Percentiles rank a stretch among this genome's conserved stretches.
Evolutionary conservation across 73 alveolate genomes (phyloP).

Genomic region (Tetrahymena thermophila): DNA sequence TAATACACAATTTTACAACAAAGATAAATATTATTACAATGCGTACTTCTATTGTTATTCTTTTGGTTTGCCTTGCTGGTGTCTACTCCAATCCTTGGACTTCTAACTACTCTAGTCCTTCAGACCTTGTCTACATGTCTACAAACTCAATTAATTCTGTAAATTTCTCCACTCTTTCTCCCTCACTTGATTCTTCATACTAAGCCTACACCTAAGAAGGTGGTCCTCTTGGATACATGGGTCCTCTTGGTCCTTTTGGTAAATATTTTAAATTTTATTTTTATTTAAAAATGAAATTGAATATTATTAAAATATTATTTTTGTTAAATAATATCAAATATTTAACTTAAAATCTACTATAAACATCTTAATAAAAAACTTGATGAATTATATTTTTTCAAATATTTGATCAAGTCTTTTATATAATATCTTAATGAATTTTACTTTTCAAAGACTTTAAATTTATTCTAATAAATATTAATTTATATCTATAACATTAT

Average conservation of each 20-base stretch:
- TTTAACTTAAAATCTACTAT: not conserved
- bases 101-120: not conserved
- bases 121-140: not conserved
- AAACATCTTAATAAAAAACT: no score
- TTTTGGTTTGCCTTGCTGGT: not conserved
- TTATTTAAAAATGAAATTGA: not conserved
- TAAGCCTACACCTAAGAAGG: not conserved
- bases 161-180: not conserved
- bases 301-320: not conserved
- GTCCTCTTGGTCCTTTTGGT: slow-evolving; percentile 3
- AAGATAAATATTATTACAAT: not conserved
- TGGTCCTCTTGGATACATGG: not conserved
- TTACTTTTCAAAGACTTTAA: no score
- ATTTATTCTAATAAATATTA: not conserved
- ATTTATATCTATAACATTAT: not conserved
- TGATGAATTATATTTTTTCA: no score
- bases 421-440: no score
- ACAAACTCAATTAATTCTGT: not conserved
- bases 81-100: not conserved
- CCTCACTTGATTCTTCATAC: not conserved
- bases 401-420: no score
- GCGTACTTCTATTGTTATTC: not conserved
- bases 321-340: no score
- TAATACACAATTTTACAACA: not conserved
- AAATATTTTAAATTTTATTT: not conserved